A percentile compares a stretch with the other conserved stretches of the same genome.
phyloP scores from a whole-genome alignment of 352 stramenopile species.

The Phytopythium boreale region DNA sequence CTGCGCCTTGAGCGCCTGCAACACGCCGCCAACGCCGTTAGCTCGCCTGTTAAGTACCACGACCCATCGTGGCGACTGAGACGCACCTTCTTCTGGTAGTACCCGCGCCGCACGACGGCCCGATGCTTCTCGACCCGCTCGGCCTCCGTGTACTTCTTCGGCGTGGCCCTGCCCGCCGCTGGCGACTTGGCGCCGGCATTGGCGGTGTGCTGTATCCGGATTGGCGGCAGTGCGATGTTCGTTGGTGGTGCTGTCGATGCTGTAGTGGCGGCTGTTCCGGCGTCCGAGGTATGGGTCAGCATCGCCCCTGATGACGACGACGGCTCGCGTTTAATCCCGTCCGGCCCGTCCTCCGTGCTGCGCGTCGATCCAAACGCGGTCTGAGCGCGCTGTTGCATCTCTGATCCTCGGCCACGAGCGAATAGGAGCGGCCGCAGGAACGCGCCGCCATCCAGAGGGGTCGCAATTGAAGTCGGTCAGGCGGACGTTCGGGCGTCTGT shows the following conservation, averaged over 20 bases:
- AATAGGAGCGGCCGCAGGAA: neutral
- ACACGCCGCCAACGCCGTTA: neutral
- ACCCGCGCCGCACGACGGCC: constrained; percentile 24
- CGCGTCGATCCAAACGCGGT: neutral
- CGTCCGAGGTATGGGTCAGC: neutral
- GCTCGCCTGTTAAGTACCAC: neutral
- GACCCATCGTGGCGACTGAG: neutral
- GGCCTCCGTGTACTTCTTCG: constrained; percentile 15
- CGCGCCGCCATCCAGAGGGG: constrained; percentile 1
- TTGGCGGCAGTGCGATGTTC: neutral
- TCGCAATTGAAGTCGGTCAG: too few species aligned
- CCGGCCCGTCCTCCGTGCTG: neutral
- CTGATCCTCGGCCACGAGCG: neutral
- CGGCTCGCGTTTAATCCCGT: neutral
- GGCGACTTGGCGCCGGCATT: constrained; percentile 2
- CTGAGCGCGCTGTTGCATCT: neutral
- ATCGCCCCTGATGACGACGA: neutral
- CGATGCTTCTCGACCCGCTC: constrained; percentile 28
- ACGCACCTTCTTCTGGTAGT: constrained; percentile 32
- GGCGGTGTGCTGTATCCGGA: neutral
- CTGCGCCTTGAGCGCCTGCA: constrained; percentile 18
- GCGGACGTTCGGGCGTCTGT: too few species aligned
- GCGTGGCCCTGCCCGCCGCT: neutral
- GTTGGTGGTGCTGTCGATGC: neutral
- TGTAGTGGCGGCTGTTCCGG: neutral